Percentiles rank a stretch among this genome's conserved stretches.
Evolutionary conservation across 164 flowering plant genomes (phyloP).

Genomic region (Nymphaea colorata): DNA sequence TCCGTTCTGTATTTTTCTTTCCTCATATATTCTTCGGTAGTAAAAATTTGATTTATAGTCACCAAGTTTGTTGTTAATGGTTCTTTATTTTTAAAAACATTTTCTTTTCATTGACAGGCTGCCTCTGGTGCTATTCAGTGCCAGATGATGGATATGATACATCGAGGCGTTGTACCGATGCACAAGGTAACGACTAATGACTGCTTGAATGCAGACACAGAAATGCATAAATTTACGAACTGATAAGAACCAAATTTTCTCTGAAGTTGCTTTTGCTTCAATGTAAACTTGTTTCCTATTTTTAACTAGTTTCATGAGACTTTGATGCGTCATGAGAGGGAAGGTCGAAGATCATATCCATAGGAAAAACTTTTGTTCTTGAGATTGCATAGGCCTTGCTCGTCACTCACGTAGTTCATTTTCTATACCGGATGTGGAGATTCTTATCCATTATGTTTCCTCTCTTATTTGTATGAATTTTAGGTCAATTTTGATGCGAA

Average conservation of each 20-base stretch:
- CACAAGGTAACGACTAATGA: conserved; percentile 46
- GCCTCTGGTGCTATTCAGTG: conserved; percentile 94
- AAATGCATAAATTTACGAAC: background rate
- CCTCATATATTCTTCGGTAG: too few relatives aligned
- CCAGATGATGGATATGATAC: conserved; percentile 84
- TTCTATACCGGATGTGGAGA: too few relatives aligned
- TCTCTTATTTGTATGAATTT: too few relatives aligned
- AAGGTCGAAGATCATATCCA: too few relatives aligned
- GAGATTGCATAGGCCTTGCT: background rate
- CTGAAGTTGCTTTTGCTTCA: background rate
- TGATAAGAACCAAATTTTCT: background rate
- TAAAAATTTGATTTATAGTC: too few relatives aligned
- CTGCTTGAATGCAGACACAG: too few relatives aligned
- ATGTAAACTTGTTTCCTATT: too few relatives aligned
- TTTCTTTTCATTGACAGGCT: conserved; percentile 28
- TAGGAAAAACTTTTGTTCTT: background rate
- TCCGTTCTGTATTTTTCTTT: too few relatives aligned
- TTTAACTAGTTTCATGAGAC: too few relatives aligned
- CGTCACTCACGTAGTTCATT: background rate
- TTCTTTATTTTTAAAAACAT: too few relatives aligned
- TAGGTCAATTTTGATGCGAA: conserved; percentile 91
- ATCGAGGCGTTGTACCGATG: conserved; percentile 90
- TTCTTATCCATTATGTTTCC: background rate
- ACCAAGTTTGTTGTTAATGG: too few relatives aligned
- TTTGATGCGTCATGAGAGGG: too few relatives aligned